phyloP scores from a whole-genome alignment of 1,284 basidiomycete genomes.

The Malassezia sympodialis region DNA sequence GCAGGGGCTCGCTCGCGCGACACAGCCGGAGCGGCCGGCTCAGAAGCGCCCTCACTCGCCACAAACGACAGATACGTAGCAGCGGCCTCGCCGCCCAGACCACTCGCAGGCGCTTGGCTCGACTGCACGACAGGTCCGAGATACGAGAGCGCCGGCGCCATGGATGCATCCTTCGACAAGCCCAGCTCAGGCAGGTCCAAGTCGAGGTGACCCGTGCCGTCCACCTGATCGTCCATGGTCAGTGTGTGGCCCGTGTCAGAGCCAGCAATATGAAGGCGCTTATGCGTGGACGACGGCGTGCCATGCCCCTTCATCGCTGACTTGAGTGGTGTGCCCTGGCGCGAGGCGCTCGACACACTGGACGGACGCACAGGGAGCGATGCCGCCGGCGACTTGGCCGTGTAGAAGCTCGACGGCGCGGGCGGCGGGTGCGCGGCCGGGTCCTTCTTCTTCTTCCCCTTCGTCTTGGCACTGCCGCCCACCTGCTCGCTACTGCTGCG shows the following conservation, averaged over 20 bases:
- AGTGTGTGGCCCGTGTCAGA: slow-evolving; percentile 19
- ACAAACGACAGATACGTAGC: slow-evolving; percentile 1
- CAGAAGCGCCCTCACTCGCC: not conserved
- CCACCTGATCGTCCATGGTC: slow-evolving; percentile 31
- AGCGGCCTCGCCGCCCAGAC: not conserved
- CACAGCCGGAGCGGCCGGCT: not conserved
- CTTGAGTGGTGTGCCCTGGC: slow-evolving; percentile 5
- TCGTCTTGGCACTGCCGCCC: not conserved
- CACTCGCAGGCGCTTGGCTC: not conserved
- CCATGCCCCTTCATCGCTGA: slow-evolving; percentile 11
- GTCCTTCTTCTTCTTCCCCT: slow-evolving; percentile 18
- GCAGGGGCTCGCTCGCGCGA: not conserved
- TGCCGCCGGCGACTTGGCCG: not conserved
- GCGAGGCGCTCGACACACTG: not conserved
- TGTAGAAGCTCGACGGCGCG: slow-evolving; percentile 17
- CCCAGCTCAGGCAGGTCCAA: slow-evolving; percentile 12
- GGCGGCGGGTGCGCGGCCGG: slow-evolving; percentile 12
- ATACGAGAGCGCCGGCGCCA: slow-evolving; percentile 3
- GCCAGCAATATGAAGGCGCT: not conserved
- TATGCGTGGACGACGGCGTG: slow-evolving; percentile 2
- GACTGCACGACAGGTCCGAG: not conserved
- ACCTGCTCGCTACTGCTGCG: slow-evolving; percentile 10
- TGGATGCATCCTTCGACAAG: not conserved
- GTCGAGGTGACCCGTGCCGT: slow-evolving; percentile 39
- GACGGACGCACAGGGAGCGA: not conserved